Evolutionary conservation across 768 basidiomycete species (phyloP), one percentile per base, ranked within the genome.

Genomic region (Mycena sanguinolenta): DNA sequence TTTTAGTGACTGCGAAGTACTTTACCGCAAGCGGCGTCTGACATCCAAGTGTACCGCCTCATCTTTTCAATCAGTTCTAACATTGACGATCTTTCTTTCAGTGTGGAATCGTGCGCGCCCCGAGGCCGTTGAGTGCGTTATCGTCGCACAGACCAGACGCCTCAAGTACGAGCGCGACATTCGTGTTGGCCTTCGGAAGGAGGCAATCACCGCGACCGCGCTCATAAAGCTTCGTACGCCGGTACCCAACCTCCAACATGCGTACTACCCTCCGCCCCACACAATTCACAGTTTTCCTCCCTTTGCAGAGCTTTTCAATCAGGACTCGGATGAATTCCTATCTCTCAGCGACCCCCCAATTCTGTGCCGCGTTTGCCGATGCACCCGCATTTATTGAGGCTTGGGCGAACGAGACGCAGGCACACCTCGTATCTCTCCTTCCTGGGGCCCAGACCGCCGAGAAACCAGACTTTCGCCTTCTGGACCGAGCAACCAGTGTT

Each of bases 51-150:
- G 67, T 63, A 39, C n/a, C 58, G 13, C 13, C 10, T n/a, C 13
- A 0, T 54, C 6, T n/a, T 42, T 17, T 28, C 2, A 23, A 17
- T 8, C 54, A 25, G 3, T 1, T n/a, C 1, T n/a, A n/a, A 14
- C n/a, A n/a, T 7, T 21, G 7, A 25, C 32, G 7, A 14, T n/a
- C 7, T n/a, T 13, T 16, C n/a, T 2, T 38, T n/a, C n/a, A 68
- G 67, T 68, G 38, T 68, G 67, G 67, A 50, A 53, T 25, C 66
- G 54, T 6, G 58, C 50, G 14, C 58, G 58, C 9, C 58, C 66
- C 23, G 19, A 53, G 13, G 54, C 61, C n/a, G 12, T 67, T 7
- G 58, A 58, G 2, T 14, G 19, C 2, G 49, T 61, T 8, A 21
- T 60, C 2, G 17, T 5, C 3, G 34, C 38, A n/a, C 58, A 25